Evolutionary conservation across 2,329 filamentous ascomycete genomes (phyloP).

Genomic region (Colletotrichum sp.): DNA sequence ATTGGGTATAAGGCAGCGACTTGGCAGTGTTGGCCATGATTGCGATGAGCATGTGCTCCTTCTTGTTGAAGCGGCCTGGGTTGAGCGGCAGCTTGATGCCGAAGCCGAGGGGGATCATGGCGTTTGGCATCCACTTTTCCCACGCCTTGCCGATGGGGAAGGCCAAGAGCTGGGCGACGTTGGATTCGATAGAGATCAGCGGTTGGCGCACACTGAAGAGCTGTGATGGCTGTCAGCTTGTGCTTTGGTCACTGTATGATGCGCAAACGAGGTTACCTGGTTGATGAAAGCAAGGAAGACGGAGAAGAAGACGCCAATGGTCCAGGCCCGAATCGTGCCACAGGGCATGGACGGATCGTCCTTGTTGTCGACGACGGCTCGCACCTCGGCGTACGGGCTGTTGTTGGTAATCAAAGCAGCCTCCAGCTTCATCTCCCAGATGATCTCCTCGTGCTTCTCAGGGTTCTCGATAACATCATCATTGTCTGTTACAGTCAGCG

Average conservation of each 20-base stretch:
- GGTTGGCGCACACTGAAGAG: conserved; percentile 64
- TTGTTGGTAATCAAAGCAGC: conserved; percentile 59
- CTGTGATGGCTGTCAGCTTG: background rate
- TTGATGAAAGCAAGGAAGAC: conserved; percentile 56
- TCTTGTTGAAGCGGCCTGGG: conserved; percentile 61
- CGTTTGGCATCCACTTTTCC: conserved; percentile 56
- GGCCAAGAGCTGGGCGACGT: conserved; percentile 61
- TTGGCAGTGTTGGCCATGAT: conserved; percentile 63
- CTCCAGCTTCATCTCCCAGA: conserved; percentile 60
- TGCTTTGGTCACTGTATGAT: background rate
- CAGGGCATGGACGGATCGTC: conserved; percentile 54
- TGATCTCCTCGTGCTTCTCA: conserved; percentile 51
- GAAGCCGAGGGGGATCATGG: conserved; percentile 47
- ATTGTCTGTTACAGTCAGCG: conserved; percentile 21
- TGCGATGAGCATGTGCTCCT: conserved; percentile 64
- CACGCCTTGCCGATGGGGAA: conserved; percentile 58
- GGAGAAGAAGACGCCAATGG: conserved; percentile 56
- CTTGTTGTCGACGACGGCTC: conserved; percentile 60
- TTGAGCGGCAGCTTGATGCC: conserved; percentile 55
- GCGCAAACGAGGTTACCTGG: conserved; percentile 33
- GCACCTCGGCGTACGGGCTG: conserved; percentile 62
- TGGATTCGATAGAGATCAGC: conserved; percentile 56
- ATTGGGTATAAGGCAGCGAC: conserved; percentile 51
- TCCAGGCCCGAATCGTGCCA: conserved; percentile 61
- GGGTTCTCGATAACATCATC: conserved; percentile 40